Evolutionary conservation across 1,284 basidiomycete genomes (phyloP), one percentile per base, ranked within the genome.

Genomic region (Apiotrichum akiyoshidainum): DNA sequence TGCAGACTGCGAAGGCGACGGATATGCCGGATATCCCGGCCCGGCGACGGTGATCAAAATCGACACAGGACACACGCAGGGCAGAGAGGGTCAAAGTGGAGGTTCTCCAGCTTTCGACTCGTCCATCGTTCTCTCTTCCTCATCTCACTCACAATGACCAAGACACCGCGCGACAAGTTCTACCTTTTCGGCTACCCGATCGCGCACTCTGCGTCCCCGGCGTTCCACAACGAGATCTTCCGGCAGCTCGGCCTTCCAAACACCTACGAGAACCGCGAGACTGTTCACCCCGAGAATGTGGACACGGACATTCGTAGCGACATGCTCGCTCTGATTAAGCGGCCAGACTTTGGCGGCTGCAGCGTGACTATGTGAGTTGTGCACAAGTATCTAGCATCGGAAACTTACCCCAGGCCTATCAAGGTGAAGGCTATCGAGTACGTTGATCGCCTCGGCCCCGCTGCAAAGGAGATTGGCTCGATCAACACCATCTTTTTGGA

Each of bases 171-270:
- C 10, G 83, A 82, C 60, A 79, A 80, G 42, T 92, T 89, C 80
- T 90, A 85, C 79, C 82, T 97, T 52, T 88, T 96, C 66, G 93
- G 93, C 13, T 87, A 80, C 11, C 93, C 92, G 2, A 92, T 96
- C 70, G 78, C 83, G 0, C 85, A 91, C 67, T 93, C 90, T 2
- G 87, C 90, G 82, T 92, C 90, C 1, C 94, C 93, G 0, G 85
- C 86, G 10, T 78, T 96, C 46, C 94, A 97, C 79, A 96, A 95
- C 76, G 87, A 22, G 17, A 90, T 80, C 0, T 96, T 93, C 73
- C 76, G 84, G 54, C 70, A 80, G 21, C 83, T 96, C 26, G 91
- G 91, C 0, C 80, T 95, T 13, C 91, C 92, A 4, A 48, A 37
- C 26, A 22, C 52, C 35, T 57, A 57, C 45, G 31, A 42, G 40